Base-by-base conservation (phyloP, 768 basidiomycete species). In the Suillus hirtellus region DNA sequence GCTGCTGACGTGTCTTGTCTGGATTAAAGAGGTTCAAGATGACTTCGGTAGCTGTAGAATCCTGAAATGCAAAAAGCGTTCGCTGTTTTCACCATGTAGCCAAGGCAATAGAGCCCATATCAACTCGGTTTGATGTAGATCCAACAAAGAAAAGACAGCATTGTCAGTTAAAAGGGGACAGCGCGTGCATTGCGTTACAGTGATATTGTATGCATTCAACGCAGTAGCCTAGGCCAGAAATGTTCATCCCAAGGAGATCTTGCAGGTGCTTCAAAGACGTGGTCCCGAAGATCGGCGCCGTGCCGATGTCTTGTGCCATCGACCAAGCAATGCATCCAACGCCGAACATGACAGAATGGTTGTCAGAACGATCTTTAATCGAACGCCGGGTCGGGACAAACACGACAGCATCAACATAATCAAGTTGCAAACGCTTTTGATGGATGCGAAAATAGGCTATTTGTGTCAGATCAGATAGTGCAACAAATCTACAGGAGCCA, bases 401-500 rank as follows among this genome's bases (percentile, higher is more conserved):
- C 88, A 89, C 77, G 92, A 90, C 9, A 92, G 75, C 75, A 69
- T 93, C 92, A 68, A 93, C 80, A 65, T 92, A 90, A 59, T 93
- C 91, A 34, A 90, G 72, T 53, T 91, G 87, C 2, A 93, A 79
- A 19, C 90, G 81, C 70, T 88, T 68, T 87, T 86, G 42, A 89
- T 83, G 0, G 85, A 77, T 40, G 87, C 88, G 67, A 93, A 93
- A 44, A 93, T 91, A 68, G 88, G 85, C 86, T 92, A 53, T 54
- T 44, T 24, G 37, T 44, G 24, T 17, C 21, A 19, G 38, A 27
- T 58, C 17, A 42, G 40, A 42, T 38, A 15, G 40, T 42, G 40
- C 17, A 27, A 27, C 10, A 42, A 43, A 17, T 15, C 17, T 6
- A 42, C 40, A 58, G 38, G 6, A 31, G 40, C 12, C 21, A 8